A percentile compares a stretch with the other conserved stretches of the same genome.
Conservation (phyloP, 768 basidiomycete species). For the Agrocybe praecox region DNA sequence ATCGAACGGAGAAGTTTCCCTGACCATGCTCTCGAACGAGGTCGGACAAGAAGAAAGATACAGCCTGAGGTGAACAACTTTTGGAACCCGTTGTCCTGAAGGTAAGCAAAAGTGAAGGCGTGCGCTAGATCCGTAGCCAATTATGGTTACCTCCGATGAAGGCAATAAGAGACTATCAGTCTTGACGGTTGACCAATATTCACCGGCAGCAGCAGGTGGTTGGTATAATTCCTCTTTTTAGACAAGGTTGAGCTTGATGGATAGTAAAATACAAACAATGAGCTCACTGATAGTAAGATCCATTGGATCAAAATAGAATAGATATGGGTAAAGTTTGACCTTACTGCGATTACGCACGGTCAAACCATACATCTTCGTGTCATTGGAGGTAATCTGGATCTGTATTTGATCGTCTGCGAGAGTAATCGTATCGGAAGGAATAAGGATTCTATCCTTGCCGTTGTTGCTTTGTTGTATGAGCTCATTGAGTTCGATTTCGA, state of each 20-base stretch:
- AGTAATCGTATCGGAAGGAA: background rate
- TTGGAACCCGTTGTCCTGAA: constrained; percentile 31
- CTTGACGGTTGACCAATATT: constrained; percentile 13
- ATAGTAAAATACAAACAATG: background rate
- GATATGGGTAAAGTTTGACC: constrained; percentile 36
- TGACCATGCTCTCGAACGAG: constrained; percentile 35
- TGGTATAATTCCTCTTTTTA: constrained; percentile 26
- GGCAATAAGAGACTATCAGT: constrained; percentile 29
- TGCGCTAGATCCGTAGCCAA: constrained; percentile 44
- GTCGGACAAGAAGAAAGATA: constrained; percentile 38
- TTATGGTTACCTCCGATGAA: constrained; percentile 26
- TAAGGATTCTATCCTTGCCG: background rate
- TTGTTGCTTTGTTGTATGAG: background rate
- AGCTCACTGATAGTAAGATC: constrained; percentile 36
- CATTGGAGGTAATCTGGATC: background rate
- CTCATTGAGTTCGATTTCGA: background rate
- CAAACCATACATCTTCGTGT: constrained; percentile 27
- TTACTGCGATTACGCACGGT: constrained; percentile 34
- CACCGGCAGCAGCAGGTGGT: constrained; percentile 29
- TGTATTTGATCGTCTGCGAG: background rate
- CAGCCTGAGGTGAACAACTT: constrained; percentile 46
- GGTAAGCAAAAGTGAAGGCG: constrained; percentile 34
- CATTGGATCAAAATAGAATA: constrained; percentile 46
- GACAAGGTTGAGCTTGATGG: background rate
- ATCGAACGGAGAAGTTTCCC: constrained; percentile 11